Evolutionary conservation across 208 protist species (phyloP), one percentile per base, ranked within the genome.

Genomic region (Wallacemonas sp.): DNA sequence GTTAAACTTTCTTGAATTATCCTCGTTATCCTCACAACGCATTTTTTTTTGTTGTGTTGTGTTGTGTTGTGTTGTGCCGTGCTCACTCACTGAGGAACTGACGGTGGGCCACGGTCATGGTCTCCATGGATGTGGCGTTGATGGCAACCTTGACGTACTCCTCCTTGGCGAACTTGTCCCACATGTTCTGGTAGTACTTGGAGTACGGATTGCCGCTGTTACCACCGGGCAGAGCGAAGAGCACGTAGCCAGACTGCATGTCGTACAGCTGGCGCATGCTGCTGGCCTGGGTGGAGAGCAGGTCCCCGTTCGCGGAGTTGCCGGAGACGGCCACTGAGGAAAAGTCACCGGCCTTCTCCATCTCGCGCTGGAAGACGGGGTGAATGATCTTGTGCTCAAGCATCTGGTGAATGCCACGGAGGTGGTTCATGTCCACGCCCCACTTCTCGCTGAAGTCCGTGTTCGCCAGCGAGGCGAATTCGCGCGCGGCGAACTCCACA

Each of bases 171-270:
- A 73, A 88, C 36, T 71, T 38, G 19, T 81, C 66, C 44, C 68
- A 73, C 30, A 88, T 62, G 65, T 84, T 88, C 29, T 88, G 46
- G 61, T 84, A 88, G 65, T 71, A 76, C 44, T 70, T 65, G 23
- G 74, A 83, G 78, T 83, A 88, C 33, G 81, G 81, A 65, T 85
- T 88, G 56, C 81, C 81, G 62, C 78, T 88, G 57, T 81, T 65
- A 47, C 81, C 81, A 44, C 81, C 81, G 9, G 81, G 81, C 9
- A 88, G 52, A 21, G 68, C 65, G 57, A 85, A 74, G 60, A 73
- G 65, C 52, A 78, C 65, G 63, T 65, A 47, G 32, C 32, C 19
- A 6, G 52, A 58, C 32, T 58, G 23, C 65, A 81, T 26, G 70
- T 88, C 81, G 65, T 73, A 88, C 12, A 88, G 44, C 69, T 76